Evolutionary conservation across 192 early-diverging fungal genomes (phyloP).

Genomic region (Kickxella alabastrina): DNA sequence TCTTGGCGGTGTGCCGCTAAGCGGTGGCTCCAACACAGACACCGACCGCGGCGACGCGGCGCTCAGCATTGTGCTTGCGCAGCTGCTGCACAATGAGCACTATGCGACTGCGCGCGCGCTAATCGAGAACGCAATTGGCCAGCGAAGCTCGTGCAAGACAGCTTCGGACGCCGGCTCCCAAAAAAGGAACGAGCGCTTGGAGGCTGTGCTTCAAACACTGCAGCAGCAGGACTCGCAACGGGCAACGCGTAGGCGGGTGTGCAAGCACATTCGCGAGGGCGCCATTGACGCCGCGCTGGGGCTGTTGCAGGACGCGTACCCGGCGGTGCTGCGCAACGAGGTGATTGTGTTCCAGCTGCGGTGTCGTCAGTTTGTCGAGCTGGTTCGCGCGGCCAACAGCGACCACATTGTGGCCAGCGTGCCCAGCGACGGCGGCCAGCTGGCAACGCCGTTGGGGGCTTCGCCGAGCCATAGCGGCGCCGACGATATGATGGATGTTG

Average conservation of each 20-base stretch:
- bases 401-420: slow-evolving; percentile 30
- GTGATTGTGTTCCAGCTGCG: slow-evolving; percentile 71
- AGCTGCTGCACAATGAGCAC: slow-evolving; percentile 83
- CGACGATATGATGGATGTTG: slow-evolving; percentile 53
- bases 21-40: not conserved
- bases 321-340: slow-evolving; percentile 62
- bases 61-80: slow-evolving; percentile 64
- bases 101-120: slow-evolving; percentile 72
- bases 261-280: slow-evolving; percentile 60
- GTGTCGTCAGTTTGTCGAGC: slow-evolving; percentile 85
- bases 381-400: slow-evolving; percentile 56
- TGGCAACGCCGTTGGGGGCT: slow-evolving; percentile 11
- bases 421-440: slow-evolving; percentile 29
- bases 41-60: slow-evolving; percentile 15
- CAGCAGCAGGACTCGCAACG: slow-evolving; percentile 30
- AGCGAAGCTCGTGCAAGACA: not conserved
- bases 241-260: slow-evolving; percentile 46
- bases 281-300: slow-evolving; percentile 71
- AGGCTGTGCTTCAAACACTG: slow-evolving; percentile 20
- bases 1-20: not conserved
- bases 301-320: slow-evolving; percentile 65
- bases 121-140: slow-evolving; percentile 39
- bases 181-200: slow-evolving; percentile 7
- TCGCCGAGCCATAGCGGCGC: not conserved
- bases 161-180: not conserved